Evolutionary conservation across 495 filamentous ascomycete genomes (phyloP).

Genomic region (Aspergillus haitiensis): DNA sequence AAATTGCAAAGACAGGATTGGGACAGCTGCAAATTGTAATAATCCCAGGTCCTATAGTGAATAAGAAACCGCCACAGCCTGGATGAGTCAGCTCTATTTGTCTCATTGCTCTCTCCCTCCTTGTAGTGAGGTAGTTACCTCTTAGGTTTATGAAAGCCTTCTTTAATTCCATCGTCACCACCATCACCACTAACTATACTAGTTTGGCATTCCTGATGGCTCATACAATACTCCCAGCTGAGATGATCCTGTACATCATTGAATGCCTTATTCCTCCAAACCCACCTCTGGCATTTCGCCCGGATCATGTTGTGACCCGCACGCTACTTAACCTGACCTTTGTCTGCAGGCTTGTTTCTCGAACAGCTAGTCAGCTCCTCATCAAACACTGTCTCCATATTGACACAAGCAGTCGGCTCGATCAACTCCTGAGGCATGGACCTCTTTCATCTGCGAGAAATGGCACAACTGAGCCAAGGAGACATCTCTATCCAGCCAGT

Average conservation of each 20-base stretch:
- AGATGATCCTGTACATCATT: constrained; percentile 29
- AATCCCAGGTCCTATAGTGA: too few relatives aligned
- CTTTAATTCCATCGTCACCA: neutral
- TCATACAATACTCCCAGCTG: constrained; percentile 14
- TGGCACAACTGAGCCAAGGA: neutral
- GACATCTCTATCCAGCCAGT: constrained; percentile 7
- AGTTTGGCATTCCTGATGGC: constrained; percentile 1
- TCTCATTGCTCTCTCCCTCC: too few relatives aligned
- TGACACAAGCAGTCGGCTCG: constrained; percentile 14
- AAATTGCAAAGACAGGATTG: too few relatives aligned
- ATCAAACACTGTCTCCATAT: constrained; percentile 31
- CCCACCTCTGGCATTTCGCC: constrained; percentile 13
- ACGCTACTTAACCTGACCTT: constrained; percentile 29
- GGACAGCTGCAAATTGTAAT: too few relatives aligned
- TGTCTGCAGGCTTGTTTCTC: constrained; percentile 24
- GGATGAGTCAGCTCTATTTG: too few relatives aligned
- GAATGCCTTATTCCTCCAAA: constrained; percentile 22
- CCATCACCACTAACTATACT: neutral
- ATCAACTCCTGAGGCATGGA: neutral
- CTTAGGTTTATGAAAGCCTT: neutral
- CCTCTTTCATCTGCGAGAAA: constrained; percentile 3
- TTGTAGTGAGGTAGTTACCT: too few relatives aligned
- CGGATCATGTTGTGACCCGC: constrained; percentile 20
- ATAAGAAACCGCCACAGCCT: too few relatives aligned
- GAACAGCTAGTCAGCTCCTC: constrained; percentile 25